These are phyloP conservation scores for Cydonia oblonga DNA, from an alignment of 331 rosid genomes.

Conservation along the genomic window DNA sequence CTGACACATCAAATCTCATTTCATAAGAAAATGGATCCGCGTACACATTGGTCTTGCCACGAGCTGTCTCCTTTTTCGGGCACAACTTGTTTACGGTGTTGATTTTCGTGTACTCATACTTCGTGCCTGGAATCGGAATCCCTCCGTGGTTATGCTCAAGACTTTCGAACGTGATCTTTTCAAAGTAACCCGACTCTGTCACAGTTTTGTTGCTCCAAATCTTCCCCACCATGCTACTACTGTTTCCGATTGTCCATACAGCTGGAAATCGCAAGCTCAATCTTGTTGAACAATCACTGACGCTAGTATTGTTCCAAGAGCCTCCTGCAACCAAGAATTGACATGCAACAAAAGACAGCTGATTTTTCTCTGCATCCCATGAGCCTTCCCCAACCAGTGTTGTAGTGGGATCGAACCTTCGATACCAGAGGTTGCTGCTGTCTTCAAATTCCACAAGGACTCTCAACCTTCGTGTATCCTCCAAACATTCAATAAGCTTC, in stretches of 20 bases:
- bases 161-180: conserved; percentile 20
- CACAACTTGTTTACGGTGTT: conserved; percentile 24
- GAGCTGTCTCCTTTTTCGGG: not conserved
- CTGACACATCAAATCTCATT: conserved; percentile 35
- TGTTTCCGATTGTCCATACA: conserved; percentile 29
- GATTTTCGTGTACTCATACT: conserved; percentile 31
- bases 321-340: conserved; percentile 1
- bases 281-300: conserved; percentile 41
- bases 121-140: not conserved
- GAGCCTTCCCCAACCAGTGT: conserved; percentile 49
- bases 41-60: conserved; percentile 9
- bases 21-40: conserved; percentile 20
- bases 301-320: conserved; percentile 10
- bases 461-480: conserved; percentile 14
- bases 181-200: conserved; percentile 25
- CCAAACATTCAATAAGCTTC: conserved; percentile 18
- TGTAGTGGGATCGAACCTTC: conserved; percentile 24
- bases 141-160: not conserved
- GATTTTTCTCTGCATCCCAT: conserved; percentile 40
- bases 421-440: not conserved
- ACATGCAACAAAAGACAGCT: conserved; percentile 35
- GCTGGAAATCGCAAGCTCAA: conserved; percentile 34
- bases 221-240: conserved; percentile 26
- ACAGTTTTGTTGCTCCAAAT: conserved; percentile 40
- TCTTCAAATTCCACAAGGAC: conserved; percentile 18